Evolutionary conservation across 1,139 yeast genomes (phyloP), one percentile per base, ranked within the genome.

Genomic region (Blastobotrys aristatus): DNA sequence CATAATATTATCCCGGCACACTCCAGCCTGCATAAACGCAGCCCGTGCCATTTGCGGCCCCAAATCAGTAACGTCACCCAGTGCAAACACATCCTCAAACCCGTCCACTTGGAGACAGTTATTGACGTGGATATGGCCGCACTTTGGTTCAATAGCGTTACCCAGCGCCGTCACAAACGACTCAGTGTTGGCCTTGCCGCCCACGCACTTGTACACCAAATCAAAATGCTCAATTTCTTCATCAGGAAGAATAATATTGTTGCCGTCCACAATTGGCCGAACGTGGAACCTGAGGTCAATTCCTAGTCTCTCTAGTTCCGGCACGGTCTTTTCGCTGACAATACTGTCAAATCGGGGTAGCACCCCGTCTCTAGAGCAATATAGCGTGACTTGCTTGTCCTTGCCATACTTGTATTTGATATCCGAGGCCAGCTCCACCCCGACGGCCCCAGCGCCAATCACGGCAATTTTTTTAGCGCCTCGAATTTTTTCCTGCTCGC

Each of bases 391-490:
- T 14, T 50, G 40, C 47, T 57, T 57, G 4, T 36, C 40, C 4
- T 55, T 54, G 8, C 46, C 46, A 35, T 56, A 57, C 35, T 52
- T 48, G 47, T 48, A 55, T 27, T 54, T 57, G 42, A 57, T 56
- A 35, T 57, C 61, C 16, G 56, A 54, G 11, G 61, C 59, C 31
- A 57, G 52, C 41, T 57, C 59, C 10, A 57, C 58, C 16, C 60
- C 61, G 14, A 54, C 58, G n/a, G 59, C 60, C 13, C 61, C 61
- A 7, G 59, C 59, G 10, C 61, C 61, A 16, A 56, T 47, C 18
- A 57, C 50, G 17, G 60, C 58, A 32, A 57, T 55, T 21, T 49
- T 39, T 13, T 33, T 32, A n/a, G 58, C 55, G 4, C 39, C 30
- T 26, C 47, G 31, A 29, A 53, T 48, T 24, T 31, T 36, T 20